Evolutionary conservation across 192 early-diverging fungal genomes (phyloP), one percentile per base, ranked within the genome.

Genomic region (Backusella mclennaniae): DNA sequence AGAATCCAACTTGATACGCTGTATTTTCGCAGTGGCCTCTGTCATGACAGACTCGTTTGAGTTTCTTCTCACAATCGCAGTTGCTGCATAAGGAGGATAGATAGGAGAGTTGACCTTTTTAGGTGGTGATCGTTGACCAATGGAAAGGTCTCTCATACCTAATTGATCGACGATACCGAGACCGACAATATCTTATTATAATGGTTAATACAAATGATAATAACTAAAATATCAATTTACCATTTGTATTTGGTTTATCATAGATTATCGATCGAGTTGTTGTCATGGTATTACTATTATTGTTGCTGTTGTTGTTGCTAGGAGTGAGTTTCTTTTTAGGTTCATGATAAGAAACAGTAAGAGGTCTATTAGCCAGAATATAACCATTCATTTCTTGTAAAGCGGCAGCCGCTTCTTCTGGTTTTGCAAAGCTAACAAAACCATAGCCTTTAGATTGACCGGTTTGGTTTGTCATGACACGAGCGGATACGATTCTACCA

Each of bases 331-430:
- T 63, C 56, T 97, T 96, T 85, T 96, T 94, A 74, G 95, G 94
- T 85, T 96, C 95, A 76, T 95, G 95, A 73, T 96, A 90, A 19
- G 94, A 94, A 38, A 98, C 95, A 80, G 96, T 93, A 68, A 98
- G 89, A 36, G 93, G 96, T 86, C 97, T 97, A 79, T 77, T 79
- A 69, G 88, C 89, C 63, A 95, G 75, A 79, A 95, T 92, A 73
- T 91, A 89, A 75, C 92, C 92, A 87, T 97, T 95, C 96, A 97
- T 97, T 81, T 95, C 93, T 39, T 90, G 85, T 41, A 94, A 91
- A 69, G 97, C 97, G 85, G 91, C 91, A 81, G 87, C 91, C n/a
- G 97, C 97, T 83, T 97, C 96, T 79, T 96, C 95, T 69, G 96
- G 89, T 52, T 89, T 87, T 29, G 91, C 91, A 89, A 94, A 98